Evolutionary conservation across 2,329 filamentous ascomycete species (phyloP).

Genomic region (Ophiostoma perfectum): DNA sequence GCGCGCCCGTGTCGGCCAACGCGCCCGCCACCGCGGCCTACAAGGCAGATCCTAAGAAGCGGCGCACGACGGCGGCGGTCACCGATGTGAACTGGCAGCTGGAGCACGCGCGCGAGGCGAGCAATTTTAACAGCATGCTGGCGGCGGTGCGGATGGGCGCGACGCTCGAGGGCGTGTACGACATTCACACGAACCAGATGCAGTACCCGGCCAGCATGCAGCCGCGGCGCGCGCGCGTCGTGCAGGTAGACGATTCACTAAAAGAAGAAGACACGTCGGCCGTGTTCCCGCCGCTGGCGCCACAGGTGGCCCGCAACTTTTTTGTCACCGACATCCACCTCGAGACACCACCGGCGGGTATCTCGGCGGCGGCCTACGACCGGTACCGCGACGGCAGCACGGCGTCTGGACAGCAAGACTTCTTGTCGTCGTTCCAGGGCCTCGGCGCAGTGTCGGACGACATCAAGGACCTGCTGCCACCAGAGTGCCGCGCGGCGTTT

Average conservation of each 20-base stretch:
- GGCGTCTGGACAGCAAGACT: conserved; percentile 33
- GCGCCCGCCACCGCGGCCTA: conserved; percentile 52
- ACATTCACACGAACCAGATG: conserved; percentile 88
- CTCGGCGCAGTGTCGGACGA: conserved; percentile 61
- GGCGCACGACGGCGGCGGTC: conserved; percentile 64
- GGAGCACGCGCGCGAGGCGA: conserved; percentile 83
- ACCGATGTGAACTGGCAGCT: conserved; percentile 96
- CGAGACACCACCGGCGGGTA: conserved; percentile 46
- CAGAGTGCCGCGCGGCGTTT: conserved; percentile 68
- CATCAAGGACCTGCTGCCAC: conserved; percentile 59
- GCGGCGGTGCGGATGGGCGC: conserved; percentile 63
- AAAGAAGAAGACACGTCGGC: conserved; percentile 25
- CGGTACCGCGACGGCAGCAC: conserved; percentile 32
- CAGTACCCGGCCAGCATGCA: conserved; percentile 86
- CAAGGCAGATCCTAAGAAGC: conserved; percentile 67
- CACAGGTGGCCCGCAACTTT: conserved; percentile 51
- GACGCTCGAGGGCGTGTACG: conserved; percentile 68
- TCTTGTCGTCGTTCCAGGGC: conserved; percentile 53
- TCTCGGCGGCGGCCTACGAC: conserved; percentile 43
- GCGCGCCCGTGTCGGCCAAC: conserved; percentile 37
- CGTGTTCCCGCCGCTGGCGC: conserved; percentile 45
- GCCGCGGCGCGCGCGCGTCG: conserved; percentile 78
- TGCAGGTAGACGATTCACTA: conserved; percentile 52
- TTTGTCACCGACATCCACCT: conserved; percentile 51
- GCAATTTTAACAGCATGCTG: conserved; percentile 77